Base-by-base conservation (phyloP, 805 yeast genomes). In the Candida nemodendra region DNA sequence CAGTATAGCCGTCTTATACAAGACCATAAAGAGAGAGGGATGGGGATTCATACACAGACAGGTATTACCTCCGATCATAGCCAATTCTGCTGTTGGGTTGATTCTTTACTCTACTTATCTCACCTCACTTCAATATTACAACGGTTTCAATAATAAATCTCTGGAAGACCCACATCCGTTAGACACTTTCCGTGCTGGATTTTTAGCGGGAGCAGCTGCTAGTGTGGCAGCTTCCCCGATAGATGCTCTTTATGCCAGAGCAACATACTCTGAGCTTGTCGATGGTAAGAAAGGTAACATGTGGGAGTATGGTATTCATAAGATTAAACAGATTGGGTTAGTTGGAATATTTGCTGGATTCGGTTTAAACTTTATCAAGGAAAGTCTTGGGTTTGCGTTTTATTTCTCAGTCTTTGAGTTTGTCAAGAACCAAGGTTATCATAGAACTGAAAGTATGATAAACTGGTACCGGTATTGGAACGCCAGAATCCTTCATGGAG, bases 151-250 rank as follows among this genome's bases (percentile, higher is more conserved):
- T 12, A 34, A 39, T 24, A 53, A 41, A 7, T 37, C 56, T 0
- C 35, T 57, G 16, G 50, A 53, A 9, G 58, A 54, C 39, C 68
- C 59, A 22, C 47, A 44, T 12, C 68, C 72, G 1, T 54, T 66
- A 39, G 88, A 85, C 49, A 79, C 88, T 0, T 77, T 86, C 61
- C 61, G 78, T 32, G 87, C 96, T 0, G 98, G 98, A 0, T 78
- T 81, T 39, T 47, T 86, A 0, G 96, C 96, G 0, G 97, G 97
- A 1, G 78, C 82, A 0, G 78, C 80, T 17, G 96, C 93, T 51
- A 84, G 95, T n/a, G 64, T 87, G 13, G 90, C 87, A 0, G 95
- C 96, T 2, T 91, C 96, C 2, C 98, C 98, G 0, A 71, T 91
- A 4, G 97, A 91, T 62, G 96, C 97, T 6, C 78, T 91, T 3